phyloP scores from a whole-genome alignment of 495 filamentous ascomycete species.

The Ramalina intermedia region DNA sequence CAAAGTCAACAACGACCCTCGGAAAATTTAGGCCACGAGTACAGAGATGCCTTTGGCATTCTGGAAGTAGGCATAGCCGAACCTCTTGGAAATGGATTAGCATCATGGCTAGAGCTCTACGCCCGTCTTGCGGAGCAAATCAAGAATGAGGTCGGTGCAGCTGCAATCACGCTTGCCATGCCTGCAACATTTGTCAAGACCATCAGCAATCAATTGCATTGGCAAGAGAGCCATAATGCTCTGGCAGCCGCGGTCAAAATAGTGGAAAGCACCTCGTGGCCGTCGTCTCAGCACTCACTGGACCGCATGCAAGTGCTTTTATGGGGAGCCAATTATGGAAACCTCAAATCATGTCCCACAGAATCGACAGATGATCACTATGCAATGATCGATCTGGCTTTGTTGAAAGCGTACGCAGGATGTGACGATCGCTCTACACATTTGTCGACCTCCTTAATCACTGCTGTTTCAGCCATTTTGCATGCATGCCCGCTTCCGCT shows the following conservation, averaged over 20 bases:
- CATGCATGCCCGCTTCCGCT: constrained; percentile 20
- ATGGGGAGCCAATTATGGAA: constrained; percentile 38
- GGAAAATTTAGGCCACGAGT: constrained; percentile 29
- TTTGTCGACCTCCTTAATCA: constrained; percentile 17
- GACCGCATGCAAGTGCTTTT: constrained; percentile 43
- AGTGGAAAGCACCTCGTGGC: constrained; percentile 17
- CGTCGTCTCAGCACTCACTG: constrained; percentile 31
- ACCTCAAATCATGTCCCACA: constrained; percentile 28
- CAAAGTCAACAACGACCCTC: constrained; percentile 1
- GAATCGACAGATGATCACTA: constrained; percentile 52
- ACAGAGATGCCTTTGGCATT: constrained; percentile 52
- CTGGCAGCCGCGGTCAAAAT: constrained; percentile 13
- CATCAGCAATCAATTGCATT: constrained; percentile 15
- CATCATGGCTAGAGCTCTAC: constrained; percentile 49
- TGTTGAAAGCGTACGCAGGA: constrained; percentile 30
- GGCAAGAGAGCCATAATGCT: constrained; percentile 5
- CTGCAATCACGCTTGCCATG: constrained; percentile 41
- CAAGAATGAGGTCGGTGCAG: constrained; percentile 50
- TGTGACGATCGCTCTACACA: constrained; percentile 9
- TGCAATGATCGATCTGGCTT: constrained; percentile 29
- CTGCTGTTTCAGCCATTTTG: constrained; percentile 21
- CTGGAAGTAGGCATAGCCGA: constrained; percentile 47
- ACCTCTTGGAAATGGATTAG: constrained; percentile 16
- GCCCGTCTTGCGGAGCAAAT: constrained; percentile 41
- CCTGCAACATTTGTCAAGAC: constrained; percentile 57